These are phyloP conservation scores for Cryptococcus deneoformans DNA, from an alignment of 1,284 basidiomycete species.

Conservation along the genomic window DNA sequence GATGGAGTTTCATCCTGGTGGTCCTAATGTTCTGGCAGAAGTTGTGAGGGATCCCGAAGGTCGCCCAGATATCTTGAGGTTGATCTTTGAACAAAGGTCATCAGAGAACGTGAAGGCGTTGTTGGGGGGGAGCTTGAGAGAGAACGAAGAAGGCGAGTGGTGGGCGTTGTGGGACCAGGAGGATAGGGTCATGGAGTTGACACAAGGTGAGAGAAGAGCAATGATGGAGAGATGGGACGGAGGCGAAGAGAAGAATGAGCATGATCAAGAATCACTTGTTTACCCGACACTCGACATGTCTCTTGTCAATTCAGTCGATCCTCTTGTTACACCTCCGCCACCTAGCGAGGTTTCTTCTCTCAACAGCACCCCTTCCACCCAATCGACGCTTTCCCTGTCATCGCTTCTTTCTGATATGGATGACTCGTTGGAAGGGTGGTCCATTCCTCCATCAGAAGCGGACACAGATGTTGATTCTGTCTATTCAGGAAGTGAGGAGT, in stretches of 20 bases:
- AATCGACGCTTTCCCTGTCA: neutral
- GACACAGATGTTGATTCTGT: slow-evolving; percentile 33
- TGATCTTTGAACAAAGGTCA: slow-evolving; percentile 32
- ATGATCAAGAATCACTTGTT: slow-evolving; percentile 17
- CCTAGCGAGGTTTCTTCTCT: slow-evolving; percentile 4
- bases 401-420: slow-evolving; percentile 9
- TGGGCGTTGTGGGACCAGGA: slow-evolving; percentile 22
- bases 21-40: slow-evolving; percentile 4
- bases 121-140: slow-evolving; percentile 27
- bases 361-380: neutral
- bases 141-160: slow-evolving; percentile 23
- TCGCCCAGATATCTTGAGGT: slow-evolving; percentile 29
- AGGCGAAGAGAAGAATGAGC: neutral
- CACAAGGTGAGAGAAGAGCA: slow-evolving; percentile 15
- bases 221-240: slow-evolving; percentile 21
- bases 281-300: slow-evolving; percentile 33
- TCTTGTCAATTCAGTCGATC: neutral
- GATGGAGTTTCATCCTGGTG: slow-evolving; percentile 8
- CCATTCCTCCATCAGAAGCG: slow-evolving; percentile 21
- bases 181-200: slow-evolving; percentile 10
- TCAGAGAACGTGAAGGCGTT: slow-evolving; percentile 25
- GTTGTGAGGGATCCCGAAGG: slow-evolving; percentile 21
- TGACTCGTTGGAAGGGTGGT: slow-evolving; percentile 15
- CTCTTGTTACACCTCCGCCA: slow-evolving; percentile 2
- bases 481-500: slow-evolving; percentile 6